Evolutionary conservation across 2,329 filamentous ascomycete genomes (phyloP).

Genomic region (Exophiala oligosperma): DNA sequence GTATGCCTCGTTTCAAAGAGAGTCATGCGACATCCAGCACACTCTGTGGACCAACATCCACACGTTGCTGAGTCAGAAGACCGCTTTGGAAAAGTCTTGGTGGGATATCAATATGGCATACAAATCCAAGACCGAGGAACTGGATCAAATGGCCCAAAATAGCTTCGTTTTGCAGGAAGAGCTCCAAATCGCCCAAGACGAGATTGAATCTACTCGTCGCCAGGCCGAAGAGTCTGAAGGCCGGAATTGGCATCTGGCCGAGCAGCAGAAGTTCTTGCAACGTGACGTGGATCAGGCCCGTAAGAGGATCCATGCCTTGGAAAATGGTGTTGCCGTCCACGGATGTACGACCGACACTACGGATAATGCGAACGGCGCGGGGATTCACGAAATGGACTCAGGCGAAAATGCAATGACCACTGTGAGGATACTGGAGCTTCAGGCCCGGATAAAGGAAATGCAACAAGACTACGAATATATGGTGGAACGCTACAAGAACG

Average conservation of each 20-base stretch:
- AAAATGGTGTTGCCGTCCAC: slow-evolving; percentile 1
- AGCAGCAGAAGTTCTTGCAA: slow-evolving; percentile 3
- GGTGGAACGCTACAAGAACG: slow-evolving; percentile 8
- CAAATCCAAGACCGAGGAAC: slow-evolving; percentile 2
- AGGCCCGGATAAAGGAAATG: slow-evolving; percentile 6
- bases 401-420: slow-evolving; percentile 8
- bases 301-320: slow-evolving; percentile 6
- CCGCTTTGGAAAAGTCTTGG: slow-evolving; percentile 2
- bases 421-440: slow-evolving; percentile 4
- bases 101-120: slow-evolving; percentile 4
- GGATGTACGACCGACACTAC: slow-evolving; percentile 2
- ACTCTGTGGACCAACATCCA: slow-evolving; percentile 4
- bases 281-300: slow-evolving; percentile 1
- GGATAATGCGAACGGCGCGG: background rate
- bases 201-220: background rate
- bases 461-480: background rate
- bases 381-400: slow-evolving; percentile 8
- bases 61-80: slow-evolving; percentile 2
- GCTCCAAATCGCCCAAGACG: background rate
- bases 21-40: background rate
- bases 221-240: slow-evolving; percentile 8
- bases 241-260: background rate
- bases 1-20: background rate
- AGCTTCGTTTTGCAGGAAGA: slow-evolving; percentile 2
- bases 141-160: slow-evolving; percentile 1